phyloP scores from a whole-genome alignment of 2,329 filamentous ascomycete genomes.

The Aspergillus unguis region DNA sequence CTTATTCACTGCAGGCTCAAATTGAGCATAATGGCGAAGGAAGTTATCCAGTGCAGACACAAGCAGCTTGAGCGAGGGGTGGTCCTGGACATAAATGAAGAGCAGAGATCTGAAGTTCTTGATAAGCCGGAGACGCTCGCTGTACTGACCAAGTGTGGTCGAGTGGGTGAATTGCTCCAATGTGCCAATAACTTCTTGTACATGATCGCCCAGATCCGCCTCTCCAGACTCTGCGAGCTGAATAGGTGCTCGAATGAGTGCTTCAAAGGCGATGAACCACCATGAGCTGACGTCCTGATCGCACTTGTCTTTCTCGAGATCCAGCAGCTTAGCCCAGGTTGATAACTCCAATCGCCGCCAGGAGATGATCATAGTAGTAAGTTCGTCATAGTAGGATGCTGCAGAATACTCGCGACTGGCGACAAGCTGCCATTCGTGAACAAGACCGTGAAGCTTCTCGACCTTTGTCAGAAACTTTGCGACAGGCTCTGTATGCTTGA shows the following conservation, averaged over 20 bases:
- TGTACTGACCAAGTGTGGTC: conserved; percentile 78
- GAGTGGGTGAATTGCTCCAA: conserved; percentile 75
- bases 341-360: conserved; percentile 90
- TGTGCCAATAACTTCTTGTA: conserved; percentile 67
- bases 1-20: conserved; percentile 63
- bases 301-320: conserved; percentile 75
- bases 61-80: conserved; percentile 58
- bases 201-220: conserved; percentile 62
- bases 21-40: conserved; percentile 69
- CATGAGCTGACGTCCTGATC: conserved; percentile 77
- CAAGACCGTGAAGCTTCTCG: conserved; percentile 78
- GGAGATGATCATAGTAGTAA: conserved; percentile 76
- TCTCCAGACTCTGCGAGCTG: conserved; percentile 59
- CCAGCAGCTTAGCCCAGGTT: conserved; percentile 86
- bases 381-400: conserved; percentile 65
- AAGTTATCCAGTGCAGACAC: conserved; percentile 70
- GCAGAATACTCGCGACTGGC: conserved; percentile 77
- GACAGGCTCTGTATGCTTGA: conserved; percentile 76
- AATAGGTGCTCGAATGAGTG: conserved; percentile 72
- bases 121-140: conserved; percentile 68
- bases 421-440: conserved; percentile 95
- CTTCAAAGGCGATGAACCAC: conserved; percentile 97
- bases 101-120: conserved; percentile 62
- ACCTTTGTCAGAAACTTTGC: conserved; percentile 81
- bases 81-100: conserved; percentile 57